These are phyloP conservation scores for Colletotrichum salicis DNA, from an alignment of 2,329 filamentous ascomycete genomes.

Conservation along the genomic window DNA sequence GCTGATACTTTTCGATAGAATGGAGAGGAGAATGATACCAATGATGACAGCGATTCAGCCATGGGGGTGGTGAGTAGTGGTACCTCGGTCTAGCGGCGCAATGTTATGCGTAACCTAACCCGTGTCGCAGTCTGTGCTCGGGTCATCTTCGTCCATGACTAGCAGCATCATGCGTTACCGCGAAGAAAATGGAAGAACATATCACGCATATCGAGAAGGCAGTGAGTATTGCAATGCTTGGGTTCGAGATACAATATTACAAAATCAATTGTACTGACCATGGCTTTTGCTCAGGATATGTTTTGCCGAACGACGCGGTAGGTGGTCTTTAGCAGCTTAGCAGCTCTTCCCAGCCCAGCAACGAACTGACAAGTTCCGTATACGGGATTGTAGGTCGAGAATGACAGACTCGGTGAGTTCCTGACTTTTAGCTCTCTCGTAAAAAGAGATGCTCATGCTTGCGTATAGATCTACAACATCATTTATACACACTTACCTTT, in stretches of 20 bases:
- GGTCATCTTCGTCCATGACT: constrained; percentile 45
- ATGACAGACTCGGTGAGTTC: constrained; percentile 38
- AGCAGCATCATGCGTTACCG: constrained; percentile 52
- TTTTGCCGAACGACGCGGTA: constrained; percentile 42
- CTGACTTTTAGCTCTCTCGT: accelerated
- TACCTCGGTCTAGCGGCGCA: background rate
- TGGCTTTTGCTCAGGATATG: constrained; percentile 36
- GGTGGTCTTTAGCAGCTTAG: background rate
- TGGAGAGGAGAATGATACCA: background rate
- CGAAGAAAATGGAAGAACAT: constrained; percentile 52
- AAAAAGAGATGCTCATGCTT: background rate
- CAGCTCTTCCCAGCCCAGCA: background rate
- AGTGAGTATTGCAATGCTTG: constrained; percentile 4
- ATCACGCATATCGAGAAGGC: constrained; percentile 47
- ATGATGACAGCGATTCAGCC: constrained; percentile 5
- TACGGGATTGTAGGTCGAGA: constrained; percentile 35
- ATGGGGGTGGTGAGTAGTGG: constrained; percentile 3
- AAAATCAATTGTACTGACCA: background rate
- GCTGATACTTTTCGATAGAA: background rate
- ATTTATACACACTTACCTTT: constrained; percentile 41
- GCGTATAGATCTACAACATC: constrained; percentile 42
- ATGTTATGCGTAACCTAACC: background rate
- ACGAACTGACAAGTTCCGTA: background rate
- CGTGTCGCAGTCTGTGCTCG: constrained; percentile 22
- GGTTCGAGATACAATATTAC: background rate